phyloP scores from a whole-genome alignment of 2,329 filamentous ascomycete genomes.

The Corinectria fuckeliana region DNA sequence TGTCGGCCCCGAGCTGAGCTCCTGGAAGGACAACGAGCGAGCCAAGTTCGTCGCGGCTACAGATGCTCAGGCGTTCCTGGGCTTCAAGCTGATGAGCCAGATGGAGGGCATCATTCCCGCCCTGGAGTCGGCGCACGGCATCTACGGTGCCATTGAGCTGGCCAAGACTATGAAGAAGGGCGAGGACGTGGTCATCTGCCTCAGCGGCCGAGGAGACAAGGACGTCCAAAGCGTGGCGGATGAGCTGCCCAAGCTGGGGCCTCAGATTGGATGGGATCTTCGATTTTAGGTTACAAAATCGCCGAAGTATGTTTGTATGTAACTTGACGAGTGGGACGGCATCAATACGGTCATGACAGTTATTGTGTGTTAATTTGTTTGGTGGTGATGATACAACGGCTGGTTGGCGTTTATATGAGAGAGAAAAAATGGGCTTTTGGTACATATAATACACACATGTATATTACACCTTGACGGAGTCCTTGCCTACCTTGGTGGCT shows the following conservation, averaged over 20 bases:
- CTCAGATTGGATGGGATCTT: conserved; percentile 80
- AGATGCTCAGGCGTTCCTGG: conserved; percentile 86
- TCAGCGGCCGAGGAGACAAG: conserved; percentile 95
- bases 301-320: neutral
- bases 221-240: conserved; percentile 98
- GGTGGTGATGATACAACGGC: conserved; percentile 33
- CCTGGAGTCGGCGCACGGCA: conserved; percentile 89
- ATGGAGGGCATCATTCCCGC: conserved; percentile 97
- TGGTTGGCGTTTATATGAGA: conserved; percentile 35
- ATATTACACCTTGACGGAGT: conserved; percentile 33
- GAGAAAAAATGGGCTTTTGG: conserved; percentile 29
- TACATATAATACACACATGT: conserved; percentile 40
- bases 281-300: conserved; percentile 57
- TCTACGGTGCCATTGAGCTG: conserved; percentile 86
- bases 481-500: conserved; percentile 12
- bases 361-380: conserved; percentile 25
- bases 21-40: conserved; percentile 89
- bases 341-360: conserved; percentile 25
- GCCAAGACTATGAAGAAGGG: conserved; percentile 92
- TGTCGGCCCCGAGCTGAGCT: conserved; percentile 89
- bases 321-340: conserved; percentile 9
- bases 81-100: conserved; percentile 84
- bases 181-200: conserved; percentile 90
- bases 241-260: conserved; percentile 86
- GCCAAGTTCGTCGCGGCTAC: conserved; percentile 92